Evolutionary conservation across 257 asterid genomes (phyloP).

Genomic region (Orobanche coerulescens): DNA sequence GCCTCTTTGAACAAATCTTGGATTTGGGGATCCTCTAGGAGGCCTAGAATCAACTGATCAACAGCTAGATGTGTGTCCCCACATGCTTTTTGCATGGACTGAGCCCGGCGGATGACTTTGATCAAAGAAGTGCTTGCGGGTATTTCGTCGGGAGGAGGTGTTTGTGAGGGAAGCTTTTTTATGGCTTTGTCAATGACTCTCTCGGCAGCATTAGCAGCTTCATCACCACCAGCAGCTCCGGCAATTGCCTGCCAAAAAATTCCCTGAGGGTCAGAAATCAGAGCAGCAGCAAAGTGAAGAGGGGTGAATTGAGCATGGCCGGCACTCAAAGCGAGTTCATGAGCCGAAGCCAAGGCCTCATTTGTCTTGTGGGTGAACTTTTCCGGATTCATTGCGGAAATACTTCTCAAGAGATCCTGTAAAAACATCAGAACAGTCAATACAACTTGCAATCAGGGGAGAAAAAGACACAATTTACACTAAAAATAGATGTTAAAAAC

Average conservation of each 20-base stretch:
- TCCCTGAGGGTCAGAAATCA: slow-evolving; percentile 43
- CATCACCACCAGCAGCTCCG: slow-evolving; percentile 46
- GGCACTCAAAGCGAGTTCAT: slow-evolving; percentile 46
- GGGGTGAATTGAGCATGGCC: slow-evolving; percentile 75
- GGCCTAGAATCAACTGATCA: slow-evolving; percentile 56
- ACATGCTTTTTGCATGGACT: slow-evolving; percentile 44
- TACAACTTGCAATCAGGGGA: not conserved
- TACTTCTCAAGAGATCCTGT: slow-evolving; percentile 12
- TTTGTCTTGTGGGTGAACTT: slow-evolving; percentile 70
- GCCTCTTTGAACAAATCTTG: slow-evolving; percentile 48
- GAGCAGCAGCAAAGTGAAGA: slow-evolving; percentile 46
- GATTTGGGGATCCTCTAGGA: slow-evolving; percentile 56
- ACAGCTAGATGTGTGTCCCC: slow-evolving; percentile 59
- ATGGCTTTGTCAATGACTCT: slow-evolving; percentile 45
- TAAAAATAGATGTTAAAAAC: not conserved
- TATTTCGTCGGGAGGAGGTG: slow-evolving; percentile 52
- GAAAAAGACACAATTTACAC: not conserved
- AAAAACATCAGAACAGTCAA: not conserved
- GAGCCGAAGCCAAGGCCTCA: slow-evolving; percentile 56
- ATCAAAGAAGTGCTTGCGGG: slow-evolving; percentile 59
- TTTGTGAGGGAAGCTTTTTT: slow-evolving; percentile 50
- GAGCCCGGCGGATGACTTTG: slow-evolving; percentile 56
- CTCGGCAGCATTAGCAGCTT: slow-evolving; percentile 38
- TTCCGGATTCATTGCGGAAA: slow-evolving; percentile 51
- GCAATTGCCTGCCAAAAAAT: slow-evolving; percentile 54